Evolutionary conservation across 345 rosid species (phyloP).

Genomic region (Durio zibethinus): DNA sequence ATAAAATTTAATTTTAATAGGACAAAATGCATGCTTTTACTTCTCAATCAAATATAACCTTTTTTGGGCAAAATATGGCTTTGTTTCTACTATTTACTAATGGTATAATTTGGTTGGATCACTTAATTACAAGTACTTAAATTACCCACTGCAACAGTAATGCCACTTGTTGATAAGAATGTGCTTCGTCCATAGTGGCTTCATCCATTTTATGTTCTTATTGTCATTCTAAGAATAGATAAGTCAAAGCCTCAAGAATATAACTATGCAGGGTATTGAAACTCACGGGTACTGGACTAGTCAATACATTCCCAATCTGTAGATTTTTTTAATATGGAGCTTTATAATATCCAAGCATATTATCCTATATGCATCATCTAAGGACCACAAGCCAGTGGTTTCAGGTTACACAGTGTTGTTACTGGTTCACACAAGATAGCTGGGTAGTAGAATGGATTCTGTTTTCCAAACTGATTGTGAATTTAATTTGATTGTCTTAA

Average conservation of each 20-base stretch:
- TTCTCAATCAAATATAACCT: background rate
- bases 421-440: background rate
- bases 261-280: background rate
- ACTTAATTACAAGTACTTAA: background rate
- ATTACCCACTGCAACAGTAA: background rate
- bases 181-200: background rate
- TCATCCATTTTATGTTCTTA: background rate
- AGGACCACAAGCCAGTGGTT: background rate
- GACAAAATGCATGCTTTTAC: background rate
- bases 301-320: background rate
- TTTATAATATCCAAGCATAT: background rate
- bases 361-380: background rate
- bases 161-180: background rate
- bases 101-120: background rate
- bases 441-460: background rate
- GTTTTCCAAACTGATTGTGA: background rate
- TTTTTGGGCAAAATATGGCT: background rate
- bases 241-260: background rate
- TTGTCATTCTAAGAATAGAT: background rate
- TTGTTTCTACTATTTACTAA: background rate
- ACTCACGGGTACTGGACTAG: background rate
- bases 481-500: background rate
- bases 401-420: background rate
- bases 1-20: background rate
- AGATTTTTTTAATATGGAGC: background rate